Percentiles rank a stretch among this genome's conserved stretches.
phyloP scores from a whole-genome alignment of 2,329 filamentous ascomycete species.

The Domatiomyces globalis region DNA sequence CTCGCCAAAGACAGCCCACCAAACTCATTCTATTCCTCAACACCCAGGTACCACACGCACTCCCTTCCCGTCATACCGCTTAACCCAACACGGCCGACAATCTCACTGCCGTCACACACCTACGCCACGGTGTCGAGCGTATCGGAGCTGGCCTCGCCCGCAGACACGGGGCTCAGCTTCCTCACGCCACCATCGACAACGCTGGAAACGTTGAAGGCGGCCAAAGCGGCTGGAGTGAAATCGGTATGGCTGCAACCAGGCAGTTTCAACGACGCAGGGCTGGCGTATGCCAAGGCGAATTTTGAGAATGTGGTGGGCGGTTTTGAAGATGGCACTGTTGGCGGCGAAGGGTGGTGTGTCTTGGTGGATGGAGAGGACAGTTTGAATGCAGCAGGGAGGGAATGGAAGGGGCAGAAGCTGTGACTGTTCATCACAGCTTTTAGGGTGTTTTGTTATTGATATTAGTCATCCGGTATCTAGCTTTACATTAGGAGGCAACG shows the following conservation, averaged over 20 bases:
- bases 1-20: no score
- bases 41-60: conserved; percentile 74
- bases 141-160: conserved; percentile 49
- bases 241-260: conserved; percentile 86
- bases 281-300: conserved; percentile 52
- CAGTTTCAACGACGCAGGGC: conserved; percentile 62
- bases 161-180: conserved; percentile 62
- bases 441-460: not conserved
- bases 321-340: conserved; percentile 41
- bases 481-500: not conserved
- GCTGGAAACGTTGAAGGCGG: conserved; percentile 58
- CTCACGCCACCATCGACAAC: conserved; percentile 78
- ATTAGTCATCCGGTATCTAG: not conserved
- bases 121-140: conserved; percentile 55
- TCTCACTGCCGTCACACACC: conserved; percentile 46
- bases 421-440: conserved; percentile 9
- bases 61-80: conserved; percentile 65
- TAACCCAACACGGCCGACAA: conserved; percentile 56
- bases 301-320: conserved; percentile 57
- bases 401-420: conserved; percentile 30
- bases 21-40: no score
- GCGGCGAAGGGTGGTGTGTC: conserved; percentile 71
- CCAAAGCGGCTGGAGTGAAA: conserved; percentile 55
- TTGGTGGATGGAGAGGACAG: conserved; percentile 63
- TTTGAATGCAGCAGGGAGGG: conserved; percentile 43